Percentiles rank a stretch among this genome's conserved stretches.
These are phyloP conservation scores for Boletus coccyginus DNA, from an alignment of 768 basidiomycete species.

Conservation along the genomic window DNA sequence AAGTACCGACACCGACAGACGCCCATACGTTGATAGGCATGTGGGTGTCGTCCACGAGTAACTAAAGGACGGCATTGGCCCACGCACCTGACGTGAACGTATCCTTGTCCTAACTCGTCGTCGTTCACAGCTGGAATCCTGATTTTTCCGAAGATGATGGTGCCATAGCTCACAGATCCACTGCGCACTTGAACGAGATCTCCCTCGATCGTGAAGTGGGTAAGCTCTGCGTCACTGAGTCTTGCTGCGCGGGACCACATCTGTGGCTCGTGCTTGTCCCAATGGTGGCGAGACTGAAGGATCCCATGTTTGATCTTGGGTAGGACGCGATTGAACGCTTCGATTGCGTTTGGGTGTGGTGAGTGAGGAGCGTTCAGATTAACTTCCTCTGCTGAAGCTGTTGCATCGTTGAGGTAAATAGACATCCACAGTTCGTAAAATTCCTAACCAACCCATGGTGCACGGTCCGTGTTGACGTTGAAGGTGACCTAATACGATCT, in stretches of 20 bases:
- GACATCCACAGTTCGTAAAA: neutral
- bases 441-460: conserved; percentile 25
- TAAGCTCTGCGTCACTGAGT: conserved; percentile 52
- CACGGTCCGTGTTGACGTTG: conserved; percentile 1
- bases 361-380: conserved; percentile 55
- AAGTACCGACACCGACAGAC: conserved; percentile 7
- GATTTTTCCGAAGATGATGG: conserved; percentile 74
- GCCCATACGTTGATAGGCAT: conserved; percentile 2
- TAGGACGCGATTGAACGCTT: conserved; percentile 59
- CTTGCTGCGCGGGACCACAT: conserved; percentile 65
- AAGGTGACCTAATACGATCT: neutral
- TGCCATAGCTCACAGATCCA: conserved; percentile 62
- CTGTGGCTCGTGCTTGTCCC: conserved; percentile 57
- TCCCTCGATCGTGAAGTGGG: conserved; percentile 45
- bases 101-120: conserved; percentile 58
- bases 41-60: conserved; percentile 1
- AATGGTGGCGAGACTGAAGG: conserved; percentile 60
- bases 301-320: conserved; percentile 63
- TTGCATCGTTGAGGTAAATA: conserved; percentile 13
- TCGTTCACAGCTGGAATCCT: conserved; percentile 66
- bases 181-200: conserved; percentile 49
- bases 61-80: neutral
- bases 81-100: conserved; percentile 66
- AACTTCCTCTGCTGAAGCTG: conserved; percentile 59
- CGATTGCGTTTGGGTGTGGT: conserved; percentile 58